Conservation (phyloP, 129 eudicot species). For the Apium graveolens region DNA sequence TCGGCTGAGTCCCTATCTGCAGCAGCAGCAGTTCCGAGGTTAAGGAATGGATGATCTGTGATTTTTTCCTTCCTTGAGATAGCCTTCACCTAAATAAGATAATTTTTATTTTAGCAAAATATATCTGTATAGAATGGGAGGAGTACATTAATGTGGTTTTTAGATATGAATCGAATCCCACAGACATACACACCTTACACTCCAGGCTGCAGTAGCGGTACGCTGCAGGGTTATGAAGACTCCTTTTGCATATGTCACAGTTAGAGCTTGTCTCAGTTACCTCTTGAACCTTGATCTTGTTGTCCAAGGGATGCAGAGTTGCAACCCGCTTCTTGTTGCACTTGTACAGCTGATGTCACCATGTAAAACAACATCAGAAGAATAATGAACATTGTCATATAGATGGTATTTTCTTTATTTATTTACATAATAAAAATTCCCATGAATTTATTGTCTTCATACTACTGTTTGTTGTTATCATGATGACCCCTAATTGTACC, state of each 20-base stretch:
- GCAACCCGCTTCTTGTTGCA: background rate
- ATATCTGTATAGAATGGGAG: too few species aligned
- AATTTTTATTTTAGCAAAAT: background rate
- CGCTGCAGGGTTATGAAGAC: background rate
- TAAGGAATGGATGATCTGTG: background rate
- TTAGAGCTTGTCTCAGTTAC: too few species aligned
- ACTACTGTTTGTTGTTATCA: too few species aligned
- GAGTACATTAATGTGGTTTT: background rate
- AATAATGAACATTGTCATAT: background rate
- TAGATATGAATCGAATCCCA: background rate
- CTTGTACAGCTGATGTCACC: background rate
- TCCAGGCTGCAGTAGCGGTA: background rate
- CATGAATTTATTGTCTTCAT: background rate
- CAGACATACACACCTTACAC: background rate
- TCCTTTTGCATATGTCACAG: too few species aligned
- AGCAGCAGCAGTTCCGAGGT: background rate
- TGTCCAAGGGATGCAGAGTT: background rate
- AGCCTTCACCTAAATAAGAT: constrained; percentile 16
- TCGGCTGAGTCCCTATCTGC: too few species aligned
- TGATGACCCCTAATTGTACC: background rate
- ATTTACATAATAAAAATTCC: too few species aligned
- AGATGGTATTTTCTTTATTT: too few species aligned
- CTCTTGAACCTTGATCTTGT: too few species aligned
- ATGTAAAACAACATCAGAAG: too few species aligned
- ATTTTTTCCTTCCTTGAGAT: background rate